These are phyloP conservation scores for Blastobotrys aristatus DNA, from an alignment of 1,139 yeast species.

Conservation along the genomic window DNA sequence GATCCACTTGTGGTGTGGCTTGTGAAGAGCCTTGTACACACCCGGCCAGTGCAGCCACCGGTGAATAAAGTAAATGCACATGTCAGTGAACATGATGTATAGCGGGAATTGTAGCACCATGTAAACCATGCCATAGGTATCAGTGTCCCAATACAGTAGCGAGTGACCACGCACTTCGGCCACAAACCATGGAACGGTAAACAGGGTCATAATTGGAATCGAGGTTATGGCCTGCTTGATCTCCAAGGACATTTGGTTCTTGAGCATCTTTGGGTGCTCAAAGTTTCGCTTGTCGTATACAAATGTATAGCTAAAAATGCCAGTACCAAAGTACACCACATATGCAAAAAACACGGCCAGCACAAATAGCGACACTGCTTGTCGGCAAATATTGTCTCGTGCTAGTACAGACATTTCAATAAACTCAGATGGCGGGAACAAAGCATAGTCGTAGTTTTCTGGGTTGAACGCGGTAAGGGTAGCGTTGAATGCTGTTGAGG, in stretches of 20 bases:
- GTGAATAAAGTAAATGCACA: constrained; percentile 85
- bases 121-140: constrained; percentile 65
- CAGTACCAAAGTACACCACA: constrained; percentile 70
- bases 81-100: constrained; percentile 88
- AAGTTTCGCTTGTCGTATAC: constrained; percentile 84
- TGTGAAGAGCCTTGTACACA: constrained; percentile 80
- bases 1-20: constrained; percentile 99
- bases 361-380: constrained; percentile 59
- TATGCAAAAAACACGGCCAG: constrained; percentile 81
- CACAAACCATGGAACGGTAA: constrained; percentile 87
- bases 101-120: constrained; percentile 61
- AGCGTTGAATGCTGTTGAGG: background rate
- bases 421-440: constrained; percentile 47
- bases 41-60: constrained; percentile 89
- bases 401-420: constrained; percentile 60
- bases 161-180: constrained; percentile 82
- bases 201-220: constrained; percentile 80
- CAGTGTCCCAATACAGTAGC: constrained; percentile 60
- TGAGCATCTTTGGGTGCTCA: constrained; percentile 92
- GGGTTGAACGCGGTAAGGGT: background rate
- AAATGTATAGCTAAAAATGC: constrained; percentile 64
- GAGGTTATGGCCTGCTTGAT: constrained; percentile 71
- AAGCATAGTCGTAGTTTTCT: constrained; percentile 38
- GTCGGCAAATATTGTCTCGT: constrained; percentile 70
- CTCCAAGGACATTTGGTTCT: constrained; percentile 84